phyloP scores from a whole-genome alignment of 73 alveolate genomes.

The Uronychia binucleata region DNA sequence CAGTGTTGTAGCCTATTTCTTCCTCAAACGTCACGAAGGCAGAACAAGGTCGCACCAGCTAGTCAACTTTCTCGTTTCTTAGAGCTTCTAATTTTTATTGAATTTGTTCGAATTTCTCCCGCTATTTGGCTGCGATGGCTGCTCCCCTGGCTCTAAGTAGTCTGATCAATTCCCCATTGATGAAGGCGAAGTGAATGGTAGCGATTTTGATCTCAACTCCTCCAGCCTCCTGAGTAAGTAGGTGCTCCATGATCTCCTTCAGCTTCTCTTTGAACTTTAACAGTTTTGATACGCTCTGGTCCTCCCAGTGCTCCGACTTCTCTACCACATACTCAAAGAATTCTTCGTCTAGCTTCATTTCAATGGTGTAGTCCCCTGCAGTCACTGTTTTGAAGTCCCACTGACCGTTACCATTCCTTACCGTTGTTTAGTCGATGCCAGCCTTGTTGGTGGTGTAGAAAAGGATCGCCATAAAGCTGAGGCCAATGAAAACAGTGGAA shows the following conservation, averaged over 20 bases:
- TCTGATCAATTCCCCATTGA: conserved; percentile 28
- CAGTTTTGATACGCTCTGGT: too few relatives aligned
- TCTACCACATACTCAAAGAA: too few relatives aligned
- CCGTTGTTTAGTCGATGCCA: neutral
- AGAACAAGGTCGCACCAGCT: too few relatives aligned
- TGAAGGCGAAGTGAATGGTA: conserved; percentile 42
- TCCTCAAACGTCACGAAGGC: too few relatives aligned
- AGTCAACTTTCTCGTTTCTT: too few relatives aligned
- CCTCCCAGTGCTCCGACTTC: too few relatives aligned
- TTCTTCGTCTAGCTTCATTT: conserved; percentile 1
- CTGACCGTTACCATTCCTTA: too few relatives aligned
- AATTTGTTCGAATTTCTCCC: neutral
- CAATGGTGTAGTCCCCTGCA: conserved; percentile 51
- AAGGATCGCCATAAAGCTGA: conserved; percentile 21
- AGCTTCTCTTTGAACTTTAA: too few relatives aligned
- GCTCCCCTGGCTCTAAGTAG: conserved; percentile 40
- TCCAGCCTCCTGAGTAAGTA: too few relatives aligned
- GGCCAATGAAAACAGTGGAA: conserved; percentile 22
- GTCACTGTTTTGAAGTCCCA: conserved; percentile 60
- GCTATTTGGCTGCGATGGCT: conserved; percentile 13
- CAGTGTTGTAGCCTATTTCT: too few relatives aligned
- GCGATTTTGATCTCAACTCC: conserved; percentile 29
- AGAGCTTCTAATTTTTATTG: too few relatives aligned
- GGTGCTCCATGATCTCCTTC: too few relatives aligned
- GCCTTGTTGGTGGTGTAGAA: conserved; percentile 19